Evolutionary conservation across 139 green algal genomes (phyloP).

Genomic region (Micractinium sp.): DNA sequence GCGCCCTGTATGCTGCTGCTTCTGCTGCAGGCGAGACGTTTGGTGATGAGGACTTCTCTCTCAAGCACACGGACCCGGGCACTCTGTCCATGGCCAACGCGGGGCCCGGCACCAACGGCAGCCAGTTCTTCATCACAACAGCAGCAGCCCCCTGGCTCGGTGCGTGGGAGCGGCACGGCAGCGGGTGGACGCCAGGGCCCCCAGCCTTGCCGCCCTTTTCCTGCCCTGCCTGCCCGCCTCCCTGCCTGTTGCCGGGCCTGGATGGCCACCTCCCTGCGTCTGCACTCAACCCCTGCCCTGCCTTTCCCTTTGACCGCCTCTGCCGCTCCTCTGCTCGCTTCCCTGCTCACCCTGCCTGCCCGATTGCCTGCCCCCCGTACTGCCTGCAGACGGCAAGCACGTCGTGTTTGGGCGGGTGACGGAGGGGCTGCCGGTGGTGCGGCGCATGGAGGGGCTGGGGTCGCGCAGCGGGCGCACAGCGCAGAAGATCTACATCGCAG

Average conservation of each 20-base stretch:
- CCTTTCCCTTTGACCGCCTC: not conserved
- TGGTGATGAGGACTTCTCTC: slow-evolving; percentile 58
- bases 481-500: slow-evolving; percentile 56
- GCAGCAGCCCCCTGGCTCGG: slow-evolving; percentile 73
- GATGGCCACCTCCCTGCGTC: too few species aligned
- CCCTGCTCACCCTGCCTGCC: not conserved
- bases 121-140: slow-evolving; percentile 74
- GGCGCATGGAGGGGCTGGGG: slow-evolving; percentile 76
- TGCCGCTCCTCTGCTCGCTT: not conserved
- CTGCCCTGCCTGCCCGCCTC: too few species aligned
- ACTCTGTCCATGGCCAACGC: slow-evolving; percentile 69
- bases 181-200: too few species aligned
- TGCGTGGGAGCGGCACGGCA: not conserved
- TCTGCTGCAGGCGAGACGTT: slow-evolving; percentile 18
- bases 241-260: not conserved
- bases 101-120: slow-evolving; percentile 67
- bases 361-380: not conserved
- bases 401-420: slow-evolving; percentile 90
- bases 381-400: slow-evolving; percentile 84
- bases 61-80: slow-evolving; percentile 55
- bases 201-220: too few species aligned
- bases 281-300: not conserved
- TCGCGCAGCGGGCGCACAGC: slow-evolving; percentile 61
- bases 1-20: not conserved
- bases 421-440: slow-evolving; percentile 84